Evolutionary conservation across 2,329 filamentous ascomycete species (phyloP).

Genomic region (Epichloe typhina): DNA sequence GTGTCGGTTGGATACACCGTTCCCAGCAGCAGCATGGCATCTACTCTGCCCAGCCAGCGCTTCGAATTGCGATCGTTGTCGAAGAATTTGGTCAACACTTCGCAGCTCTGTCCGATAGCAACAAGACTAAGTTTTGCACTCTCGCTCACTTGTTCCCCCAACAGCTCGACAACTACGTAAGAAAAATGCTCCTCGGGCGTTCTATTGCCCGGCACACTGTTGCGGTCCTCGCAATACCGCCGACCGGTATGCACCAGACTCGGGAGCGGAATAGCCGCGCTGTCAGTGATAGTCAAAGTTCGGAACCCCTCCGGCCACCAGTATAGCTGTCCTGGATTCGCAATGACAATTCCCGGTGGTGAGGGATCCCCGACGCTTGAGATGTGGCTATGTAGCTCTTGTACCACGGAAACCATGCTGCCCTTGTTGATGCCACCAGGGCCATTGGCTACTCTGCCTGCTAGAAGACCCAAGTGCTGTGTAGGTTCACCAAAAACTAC

Average conservation of each 20-base stretch:
- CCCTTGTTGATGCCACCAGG: conserved; percentile 55
- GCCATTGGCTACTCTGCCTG: conserved; percentile 52
- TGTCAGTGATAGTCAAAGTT: conserved; percentile 45
- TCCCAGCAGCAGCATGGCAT: conserved; percentile 37
- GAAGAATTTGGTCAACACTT: conserved; percentile 44
- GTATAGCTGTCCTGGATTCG: conserved; percentile 64
- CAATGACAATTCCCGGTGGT: conserved; percentile 52
- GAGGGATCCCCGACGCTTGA: conserved; percentile 20
- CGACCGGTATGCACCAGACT: conserved; percentile 47
- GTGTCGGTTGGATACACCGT: conserved; percentile 26
- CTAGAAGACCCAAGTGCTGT: conserved; percentile 64
- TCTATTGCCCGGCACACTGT: conserved; percentile 49
- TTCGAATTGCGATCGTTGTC: conserved; percentile 39
- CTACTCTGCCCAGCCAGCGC: conserved; percentile 28
- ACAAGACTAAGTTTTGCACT: conserved; percentile 54
- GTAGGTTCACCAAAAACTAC: conserved; percentile 59
- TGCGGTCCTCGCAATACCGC: conserved; percentile 38
- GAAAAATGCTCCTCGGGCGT: conserved; percentile 46
- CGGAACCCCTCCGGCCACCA: conserved; percentile 57
- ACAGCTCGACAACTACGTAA: conserved; percentile 51
- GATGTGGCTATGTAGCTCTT: conserved; percentile 25
- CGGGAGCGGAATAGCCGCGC: conserved; percentile 44
- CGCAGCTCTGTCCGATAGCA: conserved; percentile 54
- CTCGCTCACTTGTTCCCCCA: conserved; percentile 33
- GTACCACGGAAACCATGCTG: conserved; percentile 53